phyloP scores from a whole-genome alignment of 257 asterid genomes.

The Linderniella brevidens region DNA sequence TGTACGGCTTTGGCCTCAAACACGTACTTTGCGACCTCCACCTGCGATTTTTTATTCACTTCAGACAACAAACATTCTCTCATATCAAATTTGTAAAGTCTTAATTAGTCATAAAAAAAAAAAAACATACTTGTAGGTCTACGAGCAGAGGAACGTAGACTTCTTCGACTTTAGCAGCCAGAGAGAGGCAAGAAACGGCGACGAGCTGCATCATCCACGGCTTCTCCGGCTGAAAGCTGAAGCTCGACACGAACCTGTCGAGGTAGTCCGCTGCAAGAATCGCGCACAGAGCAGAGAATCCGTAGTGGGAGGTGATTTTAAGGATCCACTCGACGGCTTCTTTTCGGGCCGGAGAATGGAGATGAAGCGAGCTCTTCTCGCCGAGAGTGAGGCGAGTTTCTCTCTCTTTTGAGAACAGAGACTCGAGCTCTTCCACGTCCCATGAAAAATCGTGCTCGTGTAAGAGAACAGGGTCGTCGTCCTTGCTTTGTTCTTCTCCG shows the following conservation, averaged over 20 bases:
- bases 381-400: constrained; percentile 14
- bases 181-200: constrained; percentile 71
- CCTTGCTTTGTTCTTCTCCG: background rate
- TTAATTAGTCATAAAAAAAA: background rate
- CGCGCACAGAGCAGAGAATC: constrained; percentile 57
- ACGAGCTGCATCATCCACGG: constrained; percentile 71
- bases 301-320: constrained; percentile 25
- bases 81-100: background rate
- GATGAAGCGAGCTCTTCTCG: background rate
- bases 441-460: constrained; percentile 47
- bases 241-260: constrained; percentile 37
- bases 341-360: constrained; percentile 15
- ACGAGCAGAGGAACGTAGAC: constrained; percentile 54
- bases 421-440: constrained; percentile 59
- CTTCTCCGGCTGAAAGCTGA: constrained; percentile 20
- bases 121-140: constrained; percentile 48
- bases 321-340: constrained; percentile 62
- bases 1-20: constrained; percentile 76
- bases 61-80: no score
- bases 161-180: constrained; percentile 81
- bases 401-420: constrained; percentile 55
- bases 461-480: constrained; percentile 14
- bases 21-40: constrained; percentile 39
- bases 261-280: constrained; percentile 59
- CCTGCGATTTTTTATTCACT: no score